Percentiles rank a stretch among this genome's conserved stretches.
These are phyloP conservation scores for Fraxinus excelsior DNA, from an alignment of 257 asterid species.

Conservation along the genomic window DNA sequence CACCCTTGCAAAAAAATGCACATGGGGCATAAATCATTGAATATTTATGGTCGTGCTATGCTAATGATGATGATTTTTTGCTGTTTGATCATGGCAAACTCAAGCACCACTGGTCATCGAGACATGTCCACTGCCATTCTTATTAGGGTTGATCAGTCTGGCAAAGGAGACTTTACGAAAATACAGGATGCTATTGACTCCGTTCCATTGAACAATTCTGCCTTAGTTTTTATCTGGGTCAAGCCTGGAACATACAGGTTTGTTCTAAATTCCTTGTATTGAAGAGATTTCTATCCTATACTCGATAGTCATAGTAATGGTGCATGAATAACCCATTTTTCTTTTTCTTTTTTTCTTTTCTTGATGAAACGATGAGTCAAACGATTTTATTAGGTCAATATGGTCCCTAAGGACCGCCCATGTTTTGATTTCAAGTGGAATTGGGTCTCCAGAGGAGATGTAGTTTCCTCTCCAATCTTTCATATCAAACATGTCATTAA, in stretches of 20 bases:
- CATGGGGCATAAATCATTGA: slow-evolving; percentile 35
- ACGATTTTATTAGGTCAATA: too few relatives aligned
- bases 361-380: too few relatives aligned
- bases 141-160: slow-evolving; percentile 52
- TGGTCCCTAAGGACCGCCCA: too few relatives aligned
- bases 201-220: slow-evolving; percentile 44
- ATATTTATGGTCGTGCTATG: slow-evolving; percentile 14
- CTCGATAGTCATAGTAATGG: too few relatives aligned
- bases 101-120: slow-evolving; percentile 4
- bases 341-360: too few relatives aligned
- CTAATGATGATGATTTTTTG: slow-evolving; percentile 4
- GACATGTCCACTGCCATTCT: slow-evolving; percentile 43
- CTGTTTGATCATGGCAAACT: slow-evolving; percentile 29
- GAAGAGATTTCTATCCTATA: too few relatives aligned
- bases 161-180: slow-evolving; percentile 37
- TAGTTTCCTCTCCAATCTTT: too few relatives aligned
- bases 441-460: too few relatives aligned
- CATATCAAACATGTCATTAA: too few relatives aligned
- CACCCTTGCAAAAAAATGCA: slow-evolving; percentile 20
- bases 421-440: too few relatives aligned
- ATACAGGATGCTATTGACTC: slow-evolving; percentile 58
- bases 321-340: too few relatives aligned
- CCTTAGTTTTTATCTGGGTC: slow-evolving; percentile 37
- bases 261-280: background rate
- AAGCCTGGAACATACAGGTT: slow-evolving; percentile 58